phyloP scores from a whole-genome alignment of 2,329 filamentous ascomycete genomes.

The Fusarium falciforme region DNA sequence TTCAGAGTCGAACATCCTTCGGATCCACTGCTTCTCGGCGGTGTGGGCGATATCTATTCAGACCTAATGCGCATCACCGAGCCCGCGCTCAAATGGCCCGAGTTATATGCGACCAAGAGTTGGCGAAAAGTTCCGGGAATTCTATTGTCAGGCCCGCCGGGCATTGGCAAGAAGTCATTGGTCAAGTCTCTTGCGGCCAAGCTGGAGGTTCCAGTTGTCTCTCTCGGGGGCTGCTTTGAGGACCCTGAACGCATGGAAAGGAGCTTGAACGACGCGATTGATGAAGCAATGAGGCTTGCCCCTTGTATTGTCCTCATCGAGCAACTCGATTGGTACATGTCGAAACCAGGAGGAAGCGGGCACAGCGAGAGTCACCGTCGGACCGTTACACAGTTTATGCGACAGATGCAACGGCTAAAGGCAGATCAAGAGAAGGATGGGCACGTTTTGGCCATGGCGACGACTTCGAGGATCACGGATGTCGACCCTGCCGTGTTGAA shows the following conservation, averaged over 20 bases:
- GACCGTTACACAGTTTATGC: conserved; percentile 84
- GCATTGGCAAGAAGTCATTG: conserved; percentile 84
- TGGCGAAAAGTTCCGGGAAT: conserved; percentile 62
- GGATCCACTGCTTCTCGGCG: conserved; percentile 42
- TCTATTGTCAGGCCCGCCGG: conserved; percentile 81
- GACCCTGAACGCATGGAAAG: conserved; percentile 55
- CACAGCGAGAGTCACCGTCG: conserved; percentile 91
- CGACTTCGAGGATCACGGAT: conserved; percentile 88
- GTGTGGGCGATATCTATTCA: conserved; percentile 43
- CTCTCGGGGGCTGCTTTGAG: conserved; percentile 53
- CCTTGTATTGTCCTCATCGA: conserved; percentile 94
- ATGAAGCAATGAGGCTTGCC: conserved; percentile 86
- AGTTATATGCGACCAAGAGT: conserved; percentile 24
- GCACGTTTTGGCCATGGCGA: conserved; percentile 89
- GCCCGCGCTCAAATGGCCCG: conserved; percentile 34
- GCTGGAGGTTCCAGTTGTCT: conserved; percentile 79
- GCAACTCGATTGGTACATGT: conserved; percentile 86
- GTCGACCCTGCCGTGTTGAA: conserved; percentile 82
- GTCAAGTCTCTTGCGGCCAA: conserved; percentile 79
- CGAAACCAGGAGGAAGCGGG: conserved; percentile 80
- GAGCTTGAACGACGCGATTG: conserved; percentile 58
- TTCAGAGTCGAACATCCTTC: conserved; percentile 46
- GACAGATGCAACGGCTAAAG: conserved; percentile 86
- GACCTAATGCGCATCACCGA: conserved; percentile 32
- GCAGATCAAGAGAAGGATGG: conserved; percentile 76